Evolutionary conservation across 352 stramenopile genomes (phyloP), one percentile per base, ranked within the genome.

Genomic region (Phytopythium cucurbitacearum): DNA sequence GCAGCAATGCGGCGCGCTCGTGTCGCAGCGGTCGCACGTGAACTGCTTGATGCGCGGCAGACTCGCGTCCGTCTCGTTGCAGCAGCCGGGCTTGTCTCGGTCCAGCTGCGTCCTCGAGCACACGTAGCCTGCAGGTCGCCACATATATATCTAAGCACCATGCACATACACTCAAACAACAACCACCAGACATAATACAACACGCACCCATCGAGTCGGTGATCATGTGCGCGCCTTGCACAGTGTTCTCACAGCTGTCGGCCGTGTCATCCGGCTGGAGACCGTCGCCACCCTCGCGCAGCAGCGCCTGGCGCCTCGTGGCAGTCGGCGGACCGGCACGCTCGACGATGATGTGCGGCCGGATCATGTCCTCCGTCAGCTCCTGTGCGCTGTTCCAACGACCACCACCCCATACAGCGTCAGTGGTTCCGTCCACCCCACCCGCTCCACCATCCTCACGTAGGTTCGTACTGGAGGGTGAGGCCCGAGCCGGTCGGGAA

Each of bases 1-100:
- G 44, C 80, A 91, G 58, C 80, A 91, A 39, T 91, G 80, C 15
- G 80, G 80, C 10, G 77, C 56, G 33, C 72, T 81, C 28, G 75
- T 85, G 55, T 87, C 76, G 56, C 80, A 91, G 21, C 39, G 55
- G 47, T 84, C 73, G 63, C 77, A 89, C 48, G 71, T 73, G 48
- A 81, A 87, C 56, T 79, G 73, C 54, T 76, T 73, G 48, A 83
- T 67, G 2, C 70, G 73, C 7, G 77, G 77, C 8, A 76, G 68
- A 8, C 57, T 74, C 33, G 70, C 65, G 28, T 78, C 67, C 5
- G 65, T 75, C 54, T 79, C 71, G 52, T 85, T 82, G 63, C 80
- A 91, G 59, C 80, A 91, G 12, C 80, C 77, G 6, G 28, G 52
- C 10, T 72, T 71, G 4, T 47, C 11, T 35, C 55, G 56, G 48